Base-by-base conservation (phyloP, 345 rosid genomes). In the Cochlearia excelsa region DNA sequence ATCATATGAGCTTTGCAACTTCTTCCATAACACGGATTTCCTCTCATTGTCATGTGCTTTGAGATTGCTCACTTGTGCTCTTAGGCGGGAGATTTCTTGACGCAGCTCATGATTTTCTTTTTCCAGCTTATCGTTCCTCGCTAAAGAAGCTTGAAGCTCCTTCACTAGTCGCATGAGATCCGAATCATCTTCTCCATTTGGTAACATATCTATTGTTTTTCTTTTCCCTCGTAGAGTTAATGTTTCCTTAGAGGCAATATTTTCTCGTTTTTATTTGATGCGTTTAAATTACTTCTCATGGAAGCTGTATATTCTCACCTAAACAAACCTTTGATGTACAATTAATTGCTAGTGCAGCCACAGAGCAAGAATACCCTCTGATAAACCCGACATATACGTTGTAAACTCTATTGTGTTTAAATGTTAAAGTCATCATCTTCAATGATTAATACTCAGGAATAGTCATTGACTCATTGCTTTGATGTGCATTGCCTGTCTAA, bases 41-140 rank as follows among this genome's bases (percentile, higher is more conserved):
- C 97, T 83, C 77, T 86, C 98, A 48, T 82, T 84, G 46, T 85
- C 98, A 53, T 83, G 89, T 30, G 90, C 89, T 77, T 82, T 84
- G 64, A 86, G 83, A 34, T 85, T 80, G 66, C 39, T 73, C 47
- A 92, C 74, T 35, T 83, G 95, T 23, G 85, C 77, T 76, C 78
- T 86, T n/a, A 92, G 70, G 37, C 87, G 87, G 3, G 73, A 48
- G 0, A 82, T 79, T 77, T 92, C 98, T 69, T 78, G 92, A 48
- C 74, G 71, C 52, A 92, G 69, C 31, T 84, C 98, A 42, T 48
- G 75, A 51, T 88, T 92, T 57, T 92, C 96, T 63, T 79, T 88
- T 84, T 84, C 87, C 77, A 88, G 46, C 16, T 73, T 72, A 61
- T 63, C 88, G 41, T 74, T 82, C 74, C 69, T 83, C 6, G 55